Conservation (phyloP, 2,329 filamentous ascomycete genomes). For the Zopfia rhizophila region DNA sequence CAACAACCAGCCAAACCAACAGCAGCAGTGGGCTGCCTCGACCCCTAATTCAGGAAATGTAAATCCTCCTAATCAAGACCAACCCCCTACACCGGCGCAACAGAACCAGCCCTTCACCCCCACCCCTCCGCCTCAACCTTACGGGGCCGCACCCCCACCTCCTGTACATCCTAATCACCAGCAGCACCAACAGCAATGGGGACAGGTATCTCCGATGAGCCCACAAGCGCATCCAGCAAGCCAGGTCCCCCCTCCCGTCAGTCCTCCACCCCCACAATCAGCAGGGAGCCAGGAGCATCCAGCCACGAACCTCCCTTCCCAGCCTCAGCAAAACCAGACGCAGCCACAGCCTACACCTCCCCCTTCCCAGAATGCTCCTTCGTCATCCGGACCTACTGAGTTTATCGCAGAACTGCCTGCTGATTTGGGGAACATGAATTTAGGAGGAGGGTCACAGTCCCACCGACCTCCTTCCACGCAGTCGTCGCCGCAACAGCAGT, state of each 20-base stretch:
- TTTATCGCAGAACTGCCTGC: slow-evolving; percentile 49
- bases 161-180: slow-evolving; percentile 24
- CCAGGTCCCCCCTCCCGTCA: slow-evolving; percentile 24
- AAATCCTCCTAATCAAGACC: slow-evolving; percentile 2
- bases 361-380: slow-evolving; percentile 14
- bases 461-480: slow-evolving; percentile 11
- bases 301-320: slow-evolving; percentile 16
- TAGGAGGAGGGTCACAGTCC: slow-evolving; percentile 28
- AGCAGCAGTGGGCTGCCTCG: slow-evolving; percentile 22
- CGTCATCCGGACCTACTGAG: slow-evolving; percentile 28
- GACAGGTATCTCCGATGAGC: slow-evolving; percentile 24
- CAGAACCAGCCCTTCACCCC: slow-evolving; percentile 19
- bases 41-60: slow-evolving; percentile 6
- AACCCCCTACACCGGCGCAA: slow-evolving; percentile 17
- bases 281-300: slow-evolving; percentile 20
- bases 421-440: slow-evolving; percentile 39
- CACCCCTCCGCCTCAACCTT: slow-evolving; percentile 23
- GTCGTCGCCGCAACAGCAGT: slow-evolving; percentile 22
- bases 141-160: slow-evolving; percentile 19
- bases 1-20: slow-evolving; percentile 15
- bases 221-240: slow-evolving; percentile 23
- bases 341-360: slow-evolving; percentile 24
- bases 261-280: slow-evolving; percentile 30
- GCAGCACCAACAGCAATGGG: slow-evolving; percentile 37
- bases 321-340: slow-evolving; percentile 7